Percentiles rank a stretch among this genome's conserved stretches.
Evolutionary conservation across 2,329 filamentous ascomycete species (phyloP).

Genomic region (Neonectria hederae): DNA sequence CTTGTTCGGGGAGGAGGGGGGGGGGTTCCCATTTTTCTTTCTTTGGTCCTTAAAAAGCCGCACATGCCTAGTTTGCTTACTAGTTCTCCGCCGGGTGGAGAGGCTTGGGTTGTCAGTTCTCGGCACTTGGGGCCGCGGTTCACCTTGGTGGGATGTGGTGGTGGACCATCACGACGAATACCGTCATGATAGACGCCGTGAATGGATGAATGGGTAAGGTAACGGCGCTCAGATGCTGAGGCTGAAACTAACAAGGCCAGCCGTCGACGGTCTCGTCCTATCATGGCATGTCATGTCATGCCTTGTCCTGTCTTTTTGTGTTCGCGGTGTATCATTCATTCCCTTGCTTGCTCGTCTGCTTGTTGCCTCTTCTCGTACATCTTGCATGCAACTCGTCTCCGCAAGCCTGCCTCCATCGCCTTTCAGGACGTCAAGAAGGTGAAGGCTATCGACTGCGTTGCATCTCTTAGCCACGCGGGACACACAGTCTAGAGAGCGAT

Average conservation of each 20-base stretch:
- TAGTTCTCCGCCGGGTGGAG: background rate
- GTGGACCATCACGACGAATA: background rate
- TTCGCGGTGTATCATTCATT: background rate
- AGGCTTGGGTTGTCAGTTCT: background rate
- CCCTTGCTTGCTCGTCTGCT: background rate
- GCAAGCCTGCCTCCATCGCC: background rate
- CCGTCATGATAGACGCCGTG: background rate
- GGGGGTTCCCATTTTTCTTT: background rate
- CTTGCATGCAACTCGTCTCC: background rate
- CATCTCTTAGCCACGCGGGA: background rate
- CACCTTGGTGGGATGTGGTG: background rate
- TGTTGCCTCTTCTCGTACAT: conserved; percentile 1
- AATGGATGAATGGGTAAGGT: conserved; percentile 1
- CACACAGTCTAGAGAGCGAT: background rate
- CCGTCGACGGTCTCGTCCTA: background rate
- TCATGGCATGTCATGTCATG: too few species aligned
- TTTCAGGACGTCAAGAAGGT: background rate
- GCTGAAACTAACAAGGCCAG: background rate
- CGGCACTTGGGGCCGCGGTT: background rate
- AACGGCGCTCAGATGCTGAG: background rate
- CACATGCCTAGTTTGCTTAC: background rate
- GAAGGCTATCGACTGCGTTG: background rate
- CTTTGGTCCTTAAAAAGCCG: conserved; percentile 4
- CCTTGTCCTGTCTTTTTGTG: too few species aligned
- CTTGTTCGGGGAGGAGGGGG: background rate